Base-by-base conservation (phyloP, 192 early-diverging fungal species). In the Podila horticola region DNA sequence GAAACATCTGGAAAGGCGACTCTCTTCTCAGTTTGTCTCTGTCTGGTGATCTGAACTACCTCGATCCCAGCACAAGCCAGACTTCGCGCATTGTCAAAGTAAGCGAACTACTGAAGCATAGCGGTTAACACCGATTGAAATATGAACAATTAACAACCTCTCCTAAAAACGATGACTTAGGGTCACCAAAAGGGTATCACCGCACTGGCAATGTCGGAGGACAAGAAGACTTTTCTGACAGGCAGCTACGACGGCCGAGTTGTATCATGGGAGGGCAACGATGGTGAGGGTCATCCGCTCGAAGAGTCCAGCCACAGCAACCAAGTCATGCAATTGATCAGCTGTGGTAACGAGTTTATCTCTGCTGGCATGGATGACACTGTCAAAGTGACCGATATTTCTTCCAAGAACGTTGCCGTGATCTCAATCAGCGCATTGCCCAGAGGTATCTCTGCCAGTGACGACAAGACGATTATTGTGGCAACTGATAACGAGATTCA, bases 221-320 rank as follows among this genome's bases (percentile, higher is more conserved):
- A 86, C 24, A 72, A 82, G 33, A 84, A 85, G 62, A 92, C 90
- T 2, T 84, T 99, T 38, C 94, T 89, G 81, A 95, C 95, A 13
- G 97, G 94, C 49, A 93, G 92, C 66, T 97, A 97, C 79, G 97
- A 99, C 77, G 97, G 97, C 10, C 88, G 90, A n/a, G 89, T 97
- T n/a, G 90, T 89, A 81, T 65, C 84, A 0, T 97, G 96, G 96
- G 87, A 87, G 33, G 83, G 58, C 41, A 82, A 83, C 8, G 52
- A 82, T 20, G 88, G 83, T 0, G 69, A 59, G 4, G 87, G 84
- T 12, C 75, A 61, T n/a, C 82, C 68, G 22, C 66, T 95, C 10
- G 50, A 69, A 13, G 94, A 94, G 7, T 70, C 84, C 11, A 90
- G 92, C 26, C 95, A 97, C 86, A 64, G 87, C 1, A 97, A 95